Evolutionary conservation across 805 yeast genomes (phyloP).

Genomic region (Ogataea polymorpha): DNA sequence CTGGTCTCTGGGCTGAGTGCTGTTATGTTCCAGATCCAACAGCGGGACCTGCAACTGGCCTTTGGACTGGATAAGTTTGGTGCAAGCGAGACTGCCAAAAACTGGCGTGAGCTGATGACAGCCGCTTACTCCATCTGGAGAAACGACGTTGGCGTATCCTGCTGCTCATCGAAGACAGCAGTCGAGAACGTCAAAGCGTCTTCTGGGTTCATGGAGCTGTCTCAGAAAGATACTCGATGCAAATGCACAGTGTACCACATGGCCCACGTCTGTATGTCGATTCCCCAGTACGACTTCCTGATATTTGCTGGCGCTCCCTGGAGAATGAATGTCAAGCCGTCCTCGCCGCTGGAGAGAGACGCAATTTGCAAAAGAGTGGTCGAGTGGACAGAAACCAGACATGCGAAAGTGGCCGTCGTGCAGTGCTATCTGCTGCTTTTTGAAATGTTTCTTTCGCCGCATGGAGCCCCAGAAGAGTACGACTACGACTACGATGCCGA

Average conservation of each 20-base stretch:
- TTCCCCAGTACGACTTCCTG: constrained; percentile 75
- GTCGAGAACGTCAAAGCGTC: constrained; percentile 28
- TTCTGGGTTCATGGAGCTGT: constrained; percentile 31
- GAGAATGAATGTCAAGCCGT: constrained; percentile 67
- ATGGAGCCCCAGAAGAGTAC: constrained; percentile 40
- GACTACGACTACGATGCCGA: constrained; percentile 48
- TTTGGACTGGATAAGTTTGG: constrained; percentile 40
- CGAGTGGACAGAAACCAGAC: constrained; percentile 47
- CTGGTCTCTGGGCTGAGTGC: constrained; percentile 65
- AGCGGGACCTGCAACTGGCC: constrained; percentile 61
- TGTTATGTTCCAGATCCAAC: constrained; percentile 69
- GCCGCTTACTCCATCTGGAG: constrained; percentile 73
- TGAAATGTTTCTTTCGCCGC: constrained; percentile 60
- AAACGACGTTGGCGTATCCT: constrained; percentile 40
- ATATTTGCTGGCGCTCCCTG: constrained; percentile 81
- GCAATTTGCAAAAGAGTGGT: constrained; percentile 47
- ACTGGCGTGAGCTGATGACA: constrained; percentile 71
- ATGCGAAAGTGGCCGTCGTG: constrained; percentile 51
- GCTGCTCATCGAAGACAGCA: constrained; percentile 35
- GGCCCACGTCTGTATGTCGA: constrained; percentile 67
- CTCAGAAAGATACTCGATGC: constrained; percentile 46
- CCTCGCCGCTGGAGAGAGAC: constrained; percentile 45
- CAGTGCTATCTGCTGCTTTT: constrained; percentile 61
- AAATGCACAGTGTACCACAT: constrained; percentile 68
- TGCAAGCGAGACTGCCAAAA: constrained; percentile 29